phyloP scores from a whole-genome alignment of 805 yeast genomes.

The Ogataea nonfermentans region DNA sequence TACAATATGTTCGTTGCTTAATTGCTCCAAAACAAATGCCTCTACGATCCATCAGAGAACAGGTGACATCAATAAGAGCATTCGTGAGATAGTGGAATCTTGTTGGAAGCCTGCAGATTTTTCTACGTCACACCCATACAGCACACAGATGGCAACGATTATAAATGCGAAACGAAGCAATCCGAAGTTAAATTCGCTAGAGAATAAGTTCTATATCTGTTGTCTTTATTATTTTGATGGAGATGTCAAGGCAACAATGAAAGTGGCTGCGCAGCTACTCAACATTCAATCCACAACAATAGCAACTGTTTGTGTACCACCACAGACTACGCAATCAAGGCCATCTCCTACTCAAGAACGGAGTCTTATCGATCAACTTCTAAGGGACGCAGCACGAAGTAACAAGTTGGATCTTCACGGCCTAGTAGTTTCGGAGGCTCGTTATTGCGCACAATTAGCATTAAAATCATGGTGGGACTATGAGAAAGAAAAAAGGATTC shows the following conservation, averaged over 20 bases:
- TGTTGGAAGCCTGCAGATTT: slow-evolving; percentile 6
- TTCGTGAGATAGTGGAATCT: slow-evolving; percentile 1
- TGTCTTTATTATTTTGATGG: slow-evolving; percentile 7
- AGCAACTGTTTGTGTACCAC: neutral
- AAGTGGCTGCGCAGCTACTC: neutral
- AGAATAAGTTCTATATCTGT: slow-evolving; percentile 4
- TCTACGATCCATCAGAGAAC: neutral
- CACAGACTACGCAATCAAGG: neutral
- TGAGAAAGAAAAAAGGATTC: slow-evolving; percentile 46
- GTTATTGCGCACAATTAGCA: slow-evolving; percentile 34
- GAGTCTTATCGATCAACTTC: slow-evolving; percentile 1
- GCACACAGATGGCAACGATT: neutral
- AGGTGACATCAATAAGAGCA: neutral
- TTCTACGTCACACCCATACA: neutral
- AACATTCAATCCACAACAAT: neutral
- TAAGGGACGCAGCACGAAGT: slow-evolving; percentile 17
- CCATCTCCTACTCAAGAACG: neutral
- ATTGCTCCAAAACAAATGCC: neutral
- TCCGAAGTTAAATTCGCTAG: slow-evolving; percentile 1
- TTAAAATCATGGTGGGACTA: slow-evolving; percentile 61
- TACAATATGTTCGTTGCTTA: neutral
- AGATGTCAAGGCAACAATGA: slow-evolving; percentile 1
- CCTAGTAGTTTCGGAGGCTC: slow-evolving; percentile 47
- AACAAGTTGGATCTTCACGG: slow-evolving; percentile 57
- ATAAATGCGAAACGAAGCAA: neutral